Evolutionary conservation across 2,329 filamentous ascomycete genomes (phyloP).

Genomic region (Pseudocercospora fijiensis): DNA sequence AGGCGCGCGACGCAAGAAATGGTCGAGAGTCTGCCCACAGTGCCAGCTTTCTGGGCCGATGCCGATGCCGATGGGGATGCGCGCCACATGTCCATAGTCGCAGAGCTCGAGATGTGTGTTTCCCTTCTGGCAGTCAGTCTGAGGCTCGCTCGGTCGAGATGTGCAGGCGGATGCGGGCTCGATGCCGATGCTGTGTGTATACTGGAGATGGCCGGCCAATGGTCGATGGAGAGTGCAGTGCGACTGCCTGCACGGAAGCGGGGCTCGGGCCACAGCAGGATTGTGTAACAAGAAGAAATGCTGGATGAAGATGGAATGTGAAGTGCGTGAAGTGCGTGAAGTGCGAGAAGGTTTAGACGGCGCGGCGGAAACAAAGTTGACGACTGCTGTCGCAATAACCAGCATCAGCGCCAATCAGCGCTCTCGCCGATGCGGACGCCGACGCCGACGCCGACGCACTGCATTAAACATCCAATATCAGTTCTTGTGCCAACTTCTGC

Average conservation of each 20-base stretch:
- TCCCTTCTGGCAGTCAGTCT: no score
- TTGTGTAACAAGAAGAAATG: slow-evolving; percentile 6
- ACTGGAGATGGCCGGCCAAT: slow-evolving; percentile 2
- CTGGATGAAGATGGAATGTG: neutral
- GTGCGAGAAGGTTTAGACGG: slow-evolving; percentile 13
- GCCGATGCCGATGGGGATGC: no score
- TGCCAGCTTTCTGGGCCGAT: slow-evolving; percentile 15
- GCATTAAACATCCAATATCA: neutral
- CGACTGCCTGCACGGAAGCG: slow-evolving; percentile 2
- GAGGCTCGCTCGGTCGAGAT: no score
- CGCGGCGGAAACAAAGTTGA: slow-evolving; percentile 4
- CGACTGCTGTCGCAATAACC: slow-evolving; percentile 6
- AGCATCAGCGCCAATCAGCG: no score
- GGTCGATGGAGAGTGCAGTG: slow-evolving; percentile 13
- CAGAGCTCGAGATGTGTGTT: no score
- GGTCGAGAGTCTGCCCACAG: slow-evolving; percentile 9
- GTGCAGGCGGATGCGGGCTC: slow-evolving; percentile 6
- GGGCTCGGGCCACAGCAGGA: slow-evolving; percentile 9
- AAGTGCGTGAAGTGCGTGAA: no score
- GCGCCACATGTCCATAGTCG: slow-evolving; percentile 19
- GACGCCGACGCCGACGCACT: no score
- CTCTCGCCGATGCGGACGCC: no score
- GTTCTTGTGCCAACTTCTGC: neutral
- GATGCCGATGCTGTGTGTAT: no score
- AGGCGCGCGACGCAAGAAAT: neutral